Evolutionary conservation across 768 basidiomycete genomes (phyloP).

Genomic region (Mycena olivaceomarginata): DNA sequence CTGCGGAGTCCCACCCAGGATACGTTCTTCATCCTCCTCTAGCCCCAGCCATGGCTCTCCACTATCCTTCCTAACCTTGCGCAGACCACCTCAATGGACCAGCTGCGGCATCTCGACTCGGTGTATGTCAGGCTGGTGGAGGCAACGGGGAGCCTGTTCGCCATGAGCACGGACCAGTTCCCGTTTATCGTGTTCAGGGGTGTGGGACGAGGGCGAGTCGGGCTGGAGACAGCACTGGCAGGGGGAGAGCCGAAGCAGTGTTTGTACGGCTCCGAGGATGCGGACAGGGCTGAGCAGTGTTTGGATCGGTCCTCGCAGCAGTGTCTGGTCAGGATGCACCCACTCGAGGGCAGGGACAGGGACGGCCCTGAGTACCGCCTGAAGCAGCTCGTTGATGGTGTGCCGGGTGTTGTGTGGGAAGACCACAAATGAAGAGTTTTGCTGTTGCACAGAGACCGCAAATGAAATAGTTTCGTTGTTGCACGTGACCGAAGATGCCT

Average conservation of each 20-base stretch:
- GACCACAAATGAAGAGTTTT: too few relatives aligned
- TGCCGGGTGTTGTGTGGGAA: conserved; percentile 56
- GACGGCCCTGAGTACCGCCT: conserved; percentile 57
- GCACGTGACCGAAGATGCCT: too few relatives aligned
- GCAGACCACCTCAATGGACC: conserved; percentile 52
- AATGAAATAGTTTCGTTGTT: too few relatives aligned
- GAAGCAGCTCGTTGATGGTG: conserved; percentile 76
- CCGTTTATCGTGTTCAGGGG: conserved; percentile 93
- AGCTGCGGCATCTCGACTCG: too few relatives aligned
- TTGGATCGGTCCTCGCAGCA: too few relatives aligned
- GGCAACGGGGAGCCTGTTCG: conserved; percentile 85
- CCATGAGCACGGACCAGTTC: conserved; percentile 88
- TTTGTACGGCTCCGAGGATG: too few relatives aligned
- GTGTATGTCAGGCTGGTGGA: conserved; percentile 90
- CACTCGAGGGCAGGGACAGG: conserved; percentile 71
- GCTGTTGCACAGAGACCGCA: too few relatives aligned
- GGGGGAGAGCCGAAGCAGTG: too few relatives aligned
- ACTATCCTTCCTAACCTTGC: conserved; percentile 79
- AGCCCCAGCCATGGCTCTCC: conserved; percentile 86
- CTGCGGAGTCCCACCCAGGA: conserved; percentile 62
- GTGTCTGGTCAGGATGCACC: conserved; percentile 79
- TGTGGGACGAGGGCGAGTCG: too few relatives aligned
- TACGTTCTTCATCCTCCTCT: conserved; percentile 88
- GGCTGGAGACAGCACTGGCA: too few relatives aligned
- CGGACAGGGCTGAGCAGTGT: too few relatives aligned